phyloP scores from a whole-genome alignment of 768 basidiomycete genomes.

The Leccinum truebloodii region DNA sequence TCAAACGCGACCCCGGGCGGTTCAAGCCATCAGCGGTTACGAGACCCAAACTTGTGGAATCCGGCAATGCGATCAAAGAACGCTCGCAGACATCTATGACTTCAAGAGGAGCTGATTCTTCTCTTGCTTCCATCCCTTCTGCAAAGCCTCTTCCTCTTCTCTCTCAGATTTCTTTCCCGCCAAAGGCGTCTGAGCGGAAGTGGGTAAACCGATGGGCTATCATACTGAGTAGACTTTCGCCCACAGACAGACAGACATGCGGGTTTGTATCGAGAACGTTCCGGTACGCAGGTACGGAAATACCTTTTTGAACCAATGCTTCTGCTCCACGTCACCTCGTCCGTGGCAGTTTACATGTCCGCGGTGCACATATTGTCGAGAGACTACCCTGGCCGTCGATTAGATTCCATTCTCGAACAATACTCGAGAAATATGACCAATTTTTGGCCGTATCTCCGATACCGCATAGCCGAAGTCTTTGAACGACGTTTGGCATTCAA shows the following conservation, averaged over 20 bases:
- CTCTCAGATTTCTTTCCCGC: conserved; percentile 52
- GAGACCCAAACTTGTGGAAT: not conserved
- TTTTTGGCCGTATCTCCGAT: conserved; percentile 70
- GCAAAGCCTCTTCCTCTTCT: conserved; percentile 28
- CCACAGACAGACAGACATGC: conserved; percentile 46
- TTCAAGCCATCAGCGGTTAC: conserved; percentile 19
- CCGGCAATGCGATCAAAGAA: not conserved
- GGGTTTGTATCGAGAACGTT: conserved; percentile 58
- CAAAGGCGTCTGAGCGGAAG: conserved; percentile 58
- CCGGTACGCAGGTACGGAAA: conserved; percentile 56
- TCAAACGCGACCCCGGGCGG: conserved; percentile 4
- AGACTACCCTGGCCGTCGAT: conserved; percentile 51
- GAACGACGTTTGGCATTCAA: conserved; percentile 40
- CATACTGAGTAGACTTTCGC: conserved; percentile 49
- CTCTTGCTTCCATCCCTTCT: not conserved
- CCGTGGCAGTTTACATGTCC: conserved; percentile 58
- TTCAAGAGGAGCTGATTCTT: not conserved
- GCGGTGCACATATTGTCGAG: conserved; percentile 49
- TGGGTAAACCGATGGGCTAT: conserved; percentile 53
- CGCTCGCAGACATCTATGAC: not conserved
- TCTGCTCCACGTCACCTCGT: conserved; percentile 1
- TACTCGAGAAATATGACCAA: conserved; percentile 53
- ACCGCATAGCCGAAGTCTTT: conserved; percentile 46
- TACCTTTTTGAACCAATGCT: conserved; percentile 1
- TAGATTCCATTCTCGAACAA: conserved; percentile 38